These are phyloP conservation scores for Linderniella brevidens DNA, from an alignment of 257 asterid genomes.

Conservation along the genomic window DNA sequence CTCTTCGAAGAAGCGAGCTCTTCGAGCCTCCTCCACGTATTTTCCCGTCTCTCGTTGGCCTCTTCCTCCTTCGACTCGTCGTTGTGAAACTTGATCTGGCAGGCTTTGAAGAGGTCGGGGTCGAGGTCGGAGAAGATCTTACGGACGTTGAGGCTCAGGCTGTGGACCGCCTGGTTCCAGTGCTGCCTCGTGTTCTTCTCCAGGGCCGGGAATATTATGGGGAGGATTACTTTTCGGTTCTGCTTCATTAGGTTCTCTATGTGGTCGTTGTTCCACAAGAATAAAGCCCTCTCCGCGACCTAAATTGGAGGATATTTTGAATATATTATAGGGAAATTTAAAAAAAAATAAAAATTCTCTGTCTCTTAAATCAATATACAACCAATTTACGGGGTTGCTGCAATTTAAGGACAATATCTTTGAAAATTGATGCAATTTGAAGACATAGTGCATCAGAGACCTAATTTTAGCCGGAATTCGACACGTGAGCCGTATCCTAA, in stretches of 20 bases:
- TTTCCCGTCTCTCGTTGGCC: constrained; percentile 14
- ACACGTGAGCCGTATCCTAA: too few species aligned
- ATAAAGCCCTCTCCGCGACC: constrained; percentile 27
- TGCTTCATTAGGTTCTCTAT: constrained; percentile 20
- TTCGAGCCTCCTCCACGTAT: constrained; percentile 20
- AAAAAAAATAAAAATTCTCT: too few species aligned
- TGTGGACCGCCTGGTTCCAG: constrained; percentile 28
- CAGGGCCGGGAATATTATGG: constrained; percentile 25
- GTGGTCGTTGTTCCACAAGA: constrained; percentile 24
- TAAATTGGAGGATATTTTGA: constrained; percentile 2
- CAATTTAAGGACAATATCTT: too few species aligned
- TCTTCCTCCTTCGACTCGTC: constrained; percentile 20
- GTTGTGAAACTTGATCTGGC: constrained; percentile 16
- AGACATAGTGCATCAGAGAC: too few species aligned
- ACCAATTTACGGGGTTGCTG: too few species aligned
- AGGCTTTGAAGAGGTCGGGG: constrained; percentile 15
- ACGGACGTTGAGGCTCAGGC: constrained; percentile 18
- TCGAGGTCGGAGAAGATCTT: constrained; percentile 21
- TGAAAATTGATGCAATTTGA: too few species aligned
- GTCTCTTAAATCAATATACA: too few species aligned
- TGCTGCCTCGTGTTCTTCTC: constrained; percentile 24
- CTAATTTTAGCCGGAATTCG: too few species aligned
- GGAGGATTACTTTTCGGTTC: constrained; percentile 17
- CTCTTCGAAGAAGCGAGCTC: constrained; percentile 15
- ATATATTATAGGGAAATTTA: too few species aligned